These are phyloP conservation scores for Alectoria sarmentosa DNA, from an alignment of 495 filamentous ascomycete genomes.

Conservation along the genomic window DNA sequence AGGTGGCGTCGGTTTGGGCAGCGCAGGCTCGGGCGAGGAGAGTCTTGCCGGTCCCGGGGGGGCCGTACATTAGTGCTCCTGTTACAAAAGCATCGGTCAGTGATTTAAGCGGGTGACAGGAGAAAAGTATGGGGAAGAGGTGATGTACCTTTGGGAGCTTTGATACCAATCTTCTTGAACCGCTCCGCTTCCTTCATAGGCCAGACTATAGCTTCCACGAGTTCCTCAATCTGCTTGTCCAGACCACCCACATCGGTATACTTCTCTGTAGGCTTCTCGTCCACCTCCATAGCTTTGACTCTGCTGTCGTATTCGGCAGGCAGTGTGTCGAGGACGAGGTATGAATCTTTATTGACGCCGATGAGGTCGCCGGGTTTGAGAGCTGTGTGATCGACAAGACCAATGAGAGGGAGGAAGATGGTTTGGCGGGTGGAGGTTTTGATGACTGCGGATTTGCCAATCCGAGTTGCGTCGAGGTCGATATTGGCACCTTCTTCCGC, in stretches of 20 bases:
- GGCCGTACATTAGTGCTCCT: slow-evolving; percentile 98
- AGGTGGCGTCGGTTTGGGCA: slow-evolving; percentile 96
- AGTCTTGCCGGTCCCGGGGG: slow-evolving; percentile 93
- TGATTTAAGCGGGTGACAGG: slow-evolving; percentile 19
- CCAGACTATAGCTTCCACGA: slow-evolving; percentile 99
- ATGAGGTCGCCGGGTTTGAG: slow-evolving; percentile 95
- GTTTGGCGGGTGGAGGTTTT: slow-evolving; percentile 99
- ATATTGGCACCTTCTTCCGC: slow-evolving; percentile 98
- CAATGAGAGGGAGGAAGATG: slow-evolving; percentile 97
- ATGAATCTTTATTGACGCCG: slow-evolving; percentile 98
- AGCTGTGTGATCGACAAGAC: slow-evolving; percentile 88
- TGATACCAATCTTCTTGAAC: slow-evolving; percentile 99
- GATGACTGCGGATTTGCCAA: slow-evolving; percentile 98
- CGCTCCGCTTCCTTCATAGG: slow-evolving; percentile 99
- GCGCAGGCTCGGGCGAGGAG: slow-evolving; percentile 95
- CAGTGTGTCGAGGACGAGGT: slow-evolving; percentile 95
- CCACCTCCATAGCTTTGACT: slow-evolving; percentile 99
- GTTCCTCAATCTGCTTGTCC: slow-evolving; percentile 98
- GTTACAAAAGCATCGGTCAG: slow-evolving; percentile 9
- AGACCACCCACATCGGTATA: slow-evolving; percentile 97
- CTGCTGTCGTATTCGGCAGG: slow-evolving; percentile 99
- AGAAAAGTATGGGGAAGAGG: slow-evolving; percentile 1
- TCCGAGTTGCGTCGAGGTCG: slow-evolving; percentile 91
- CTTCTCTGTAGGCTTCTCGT: slow-evolving; percentile 99
- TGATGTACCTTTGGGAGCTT: slow-evolving; percentile 89